These are phyloP conservation scores for Polytrichum commune DNA, from an alignment of 225 moss, liverwort and hornwort genomes.

Conservation along the genomic window DNA sequence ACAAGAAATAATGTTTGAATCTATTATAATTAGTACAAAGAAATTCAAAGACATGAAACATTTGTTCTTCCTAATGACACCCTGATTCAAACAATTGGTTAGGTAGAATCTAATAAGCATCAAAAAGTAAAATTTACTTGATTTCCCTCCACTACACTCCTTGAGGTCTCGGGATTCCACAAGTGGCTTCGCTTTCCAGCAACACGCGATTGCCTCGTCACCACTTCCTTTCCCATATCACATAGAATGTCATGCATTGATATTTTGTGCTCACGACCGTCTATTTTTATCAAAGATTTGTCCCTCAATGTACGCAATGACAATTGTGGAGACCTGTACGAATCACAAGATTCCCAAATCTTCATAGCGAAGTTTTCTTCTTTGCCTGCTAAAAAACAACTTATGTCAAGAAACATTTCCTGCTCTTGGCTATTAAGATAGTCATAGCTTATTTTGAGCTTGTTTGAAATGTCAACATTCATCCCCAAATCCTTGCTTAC, in stretches of 20 bases:
- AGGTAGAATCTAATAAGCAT: no score
- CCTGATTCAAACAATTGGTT: no score
- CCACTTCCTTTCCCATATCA: slow-evolving; percentile 16
- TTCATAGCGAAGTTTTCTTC: slow-evolving; percentile 1
- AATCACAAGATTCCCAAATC: slow-evolving; percentile 12
- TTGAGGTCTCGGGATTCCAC: slow-evolving; percentile 1
- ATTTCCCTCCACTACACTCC: no score
- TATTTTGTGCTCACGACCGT: not conserved
- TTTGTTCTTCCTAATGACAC: no score
- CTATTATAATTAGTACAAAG: no score
- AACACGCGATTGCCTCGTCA: not conserved
- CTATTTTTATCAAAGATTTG: slow-evolving; percentile 9
- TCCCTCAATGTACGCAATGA: not conserved
- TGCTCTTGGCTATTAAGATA: not conserved
- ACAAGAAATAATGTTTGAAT: no score
- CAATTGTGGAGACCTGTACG: not conserved
- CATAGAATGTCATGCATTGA: slow-evolving; percentile 16
- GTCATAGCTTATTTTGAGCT: slow-evolving; percentile 11
- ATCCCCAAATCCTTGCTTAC: not conserved
- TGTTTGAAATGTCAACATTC: slow-evolving; percentile 14
- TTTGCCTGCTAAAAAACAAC: slow-evolving; percentile 13
- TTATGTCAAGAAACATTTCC: slow-evolving; percentile 14
- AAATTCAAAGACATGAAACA: no score
- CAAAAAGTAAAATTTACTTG: no score
- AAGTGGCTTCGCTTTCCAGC: not conserved